phyloP scores from a whole-genome alignment of 768 basidiomycete genomes.

The Podaxis sp. region DNA sequence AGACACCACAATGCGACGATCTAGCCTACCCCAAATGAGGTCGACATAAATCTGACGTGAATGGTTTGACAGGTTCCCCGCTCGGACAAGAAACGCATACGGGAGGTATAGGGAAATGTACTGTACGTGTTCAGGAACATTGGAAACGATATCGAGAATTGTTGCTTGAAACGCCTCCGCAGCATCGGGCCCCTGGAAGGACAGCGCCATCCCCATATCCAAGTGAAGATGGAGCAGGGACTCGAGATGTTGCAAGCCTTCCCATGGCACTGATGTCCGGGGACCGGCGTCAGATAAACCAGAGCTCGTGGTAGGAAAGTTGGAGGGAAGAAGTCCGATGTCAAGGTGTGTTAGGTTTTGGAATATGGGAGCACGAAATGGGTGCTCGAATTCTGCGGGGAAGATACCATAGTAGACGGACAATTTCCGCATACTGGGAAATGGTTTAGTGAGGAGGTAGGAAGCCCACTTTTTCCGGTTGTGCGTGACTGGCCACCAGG shows the following conservation, averaged over 20 bases:
- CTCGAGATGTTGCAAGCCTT: neutral
- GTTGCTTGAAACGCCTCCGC: neutral
- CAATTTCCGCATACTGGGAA: conserved; percentile 2
- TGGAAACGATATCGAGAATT: neutral
- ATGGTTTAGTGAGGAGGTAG: neutral
- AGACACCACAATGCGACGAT: conserved; percentile 1
- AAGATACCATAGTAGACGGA: neutral
- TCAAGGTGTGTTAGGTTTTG: conserved; percentile 10
- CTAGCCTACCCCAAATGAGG: conserved; percentile 3
- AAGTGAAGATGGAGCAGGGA: conserved; percentile 3
- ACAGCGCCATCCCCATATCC: neutral
- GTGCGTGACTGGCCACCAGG: conserved; percentile 1
- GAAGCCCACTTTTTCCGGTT: neutral
- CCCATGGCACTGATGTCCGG: neutral
- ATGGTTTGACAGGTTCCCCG: neutral
- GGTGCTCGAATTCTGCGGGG: neutral
- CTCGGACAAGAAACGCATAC: neutral
- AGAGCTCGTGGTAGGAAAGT: neutral
- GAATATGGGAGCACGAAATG: neutral
- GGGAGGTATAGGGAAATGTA: conserved; percentile 1
- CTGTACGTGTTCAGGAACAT: neutral
- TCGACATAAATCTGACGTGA: neutral
- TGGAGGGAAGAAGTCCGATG: neutral
- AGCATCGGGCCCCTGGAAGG: neutral
- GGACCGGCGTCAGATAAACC: neutral